Conservation (phyloP, 2,329 filamentous ascomycete species). For the Neophaeococcomyces aloes region DNA sequence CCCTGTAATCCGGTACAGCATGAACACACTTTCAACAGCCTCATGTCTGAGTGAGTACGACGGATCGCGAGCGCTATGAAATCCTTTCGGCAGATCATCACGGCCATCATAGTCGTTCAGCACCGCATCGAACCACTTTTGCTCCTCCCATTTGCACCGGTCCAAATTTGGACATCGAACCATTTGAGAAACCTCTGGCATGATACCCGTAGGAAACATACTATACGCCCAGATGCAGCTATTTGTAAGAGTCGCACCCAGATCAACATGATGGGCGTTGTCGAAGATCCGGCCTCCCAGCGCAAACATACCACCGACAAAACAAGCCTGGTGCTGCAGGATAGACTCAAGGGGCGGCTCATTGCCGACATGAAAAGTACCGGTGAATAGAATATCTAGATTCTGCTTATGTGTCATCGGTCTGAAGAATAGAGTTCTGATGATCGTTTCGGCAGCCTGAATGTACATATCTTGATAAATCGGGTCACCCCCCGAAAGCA, state of each 20-base stretch:
- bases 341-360: conserved; percentile 32
- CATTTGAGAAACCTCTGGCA: conserved; percentile 41
- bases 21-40: conserved; percentile 50
- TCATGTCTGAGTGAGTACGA: conserved; percentile 48
- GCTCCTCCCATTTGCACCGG: conserved; percentile 44
- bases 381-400: conserved; percentile 38
- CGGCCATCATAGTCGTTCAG: conserved; percentile 12
- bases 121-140: conserved; percentile 42
- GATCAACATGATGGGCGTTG: conserved; percentile 37
- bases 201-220: conserved; percentile 40
- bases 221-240: conserved; percentile 49
- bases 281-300: conserved; percentile 43
- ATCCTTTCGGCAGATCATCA: conserved; percentile 16
- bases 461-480: conserved; percentile 52
- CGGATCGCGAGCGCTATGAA: conserved; percentile 10
- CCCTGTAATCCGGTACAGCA: conserved; percentile 50
- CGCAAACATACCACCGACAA: conserved; percentile 48
- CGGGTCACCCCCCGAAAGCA: conserved; percentile 59
- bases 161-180: conserved; percentile 34
- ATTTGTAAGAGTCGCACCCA: conserved; percentile 42
- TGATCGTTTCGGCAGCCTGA: conserved; percentile 29
- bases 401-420: conserved; percentile 38
- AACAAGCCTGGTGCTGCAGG: conserved; percentile 44
- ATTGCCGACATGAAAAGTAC: conserved; percentile 42
- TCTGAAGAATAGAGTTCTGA: conserved; percentile 38